Evolutionary conservation across 192 early-diverging fungal species (phyloP).

Genomic region (Lobulomyces angularis): DNA sequence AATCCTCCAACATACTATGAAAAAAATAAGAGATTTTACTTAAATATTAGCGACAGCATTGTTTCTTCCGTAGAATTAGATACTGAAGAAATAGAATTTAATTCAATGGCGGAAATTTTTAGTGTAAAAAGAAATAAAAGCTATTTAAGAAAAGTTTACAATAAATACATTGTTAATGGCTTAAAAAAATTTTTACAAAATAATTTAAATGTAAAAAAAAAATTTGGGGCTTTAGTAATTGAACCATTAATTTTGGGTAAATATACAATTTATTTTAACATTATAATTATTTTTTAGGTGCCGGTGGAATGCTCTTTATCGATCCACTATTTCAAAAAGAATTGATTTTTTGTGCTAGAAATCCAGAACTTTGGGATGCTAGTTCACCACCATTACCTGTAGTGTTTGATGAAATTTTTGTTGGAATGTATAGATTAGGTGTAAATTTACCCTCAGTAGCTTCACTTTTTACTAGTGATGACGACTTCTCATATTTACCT

Average conservation of each 20-base stretch:
- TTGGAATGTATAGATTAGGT: conserved; percentile 59
- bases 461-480: conserved; percentile 7
- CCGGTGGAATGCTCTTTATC: conserved; percentile 74
- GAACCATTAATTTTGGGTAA: conserved; percentile 70
- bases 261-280: too few species aligned
- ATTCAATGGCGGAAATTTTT: too few species aligned
- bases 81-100: too few species aligned
- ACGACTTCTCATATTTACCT: conserved; percentile 27
- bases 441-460: conserved; percentile 26
- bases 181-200: too few species aligned
- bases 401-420: conserved; percentile 75
- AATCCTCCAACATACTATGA: conserved; percentile 44
- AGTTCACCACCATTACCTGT: conserved; percentile 33
- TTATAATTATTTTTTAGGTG: too few species aligned
- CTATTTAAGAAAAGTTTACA: too few species aligned
- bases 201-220: too few species aligned
- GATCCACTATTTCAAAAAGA: conserved; percentile 64
- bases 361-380: conserved; percentile 8
- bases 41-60: too few species aligned
- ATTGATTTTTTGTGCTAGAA: conserved; percentile 42
- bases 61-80: too few species aligned
- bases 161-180: too few species aligned
- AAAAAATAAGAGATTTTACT: conserved; percentile 30
- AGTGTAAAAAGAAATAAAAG: too few species aligned
- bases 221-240: conserved; percentile 49